phyloP scores from a whole-genome alignment of 163 green algal species.

The Trebouxiophyceae sp. region DNA sequence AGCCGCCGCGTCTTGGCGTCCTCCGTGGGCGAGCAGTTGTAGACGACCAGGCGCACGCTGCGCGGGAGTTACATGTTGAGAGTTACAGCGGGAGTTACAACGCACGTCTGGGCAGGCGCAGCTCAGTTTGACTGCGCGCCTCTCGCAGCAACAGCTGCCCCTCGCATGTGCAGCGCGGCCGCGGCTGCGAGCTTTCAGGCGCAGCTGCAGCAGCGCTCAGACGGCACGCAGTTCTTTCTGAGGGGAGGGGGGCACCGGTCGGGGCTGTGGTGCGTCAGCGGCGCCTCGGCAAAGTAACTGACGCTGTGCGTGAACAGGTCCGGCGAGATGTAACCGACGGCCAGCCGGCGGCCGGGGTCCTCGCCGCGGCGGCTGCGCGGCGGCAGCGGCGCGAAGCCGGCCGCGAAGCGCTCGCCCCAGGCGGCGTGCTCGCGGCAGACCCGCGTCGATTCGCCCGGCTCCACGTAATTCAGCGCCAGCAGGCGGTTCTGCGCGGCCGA shows the following conservation, averaged over 20 bases:
- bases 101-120: too few species aligned
- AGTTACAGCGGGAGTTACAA: too few species aligned
- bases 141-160: not conserved
- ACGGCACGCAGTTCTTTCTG: too few species aligned
- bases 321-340: constrained; percentile 90
- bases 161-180: constrained; percentile 2
- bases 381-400: not conserved
- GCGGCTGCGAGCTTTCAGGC: constrained; percentile 18
- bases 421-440: constrained; percentile 74
- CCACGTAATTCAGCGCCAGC: constrained; percentile 93
- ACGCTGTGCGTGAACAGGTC: constrained; percentile 96
- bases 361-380: not conserved
- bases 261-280: constrained; percentile 66
- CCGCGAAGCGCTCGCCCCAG: constrained; percentile 65
- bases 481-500: constrained; percentile 82
- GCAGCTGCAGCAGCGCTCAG: too few species aligned
- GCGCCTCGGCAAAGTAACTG: constrained; percentile 94
- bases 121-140: too few species aligned
- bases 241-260: not conserved
- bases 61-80: too few species aligned
- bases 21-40: constrained; percentile 48
- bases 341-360: constrained; percentile 35
- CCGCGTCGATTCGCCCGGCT: constrained; percentile 51
- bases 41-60: constrained; percentile 30
- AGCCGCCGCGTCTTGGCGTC: constrained; percentile 59